A percentile compares a stretch with the other conserved stretches of the same genome.
These are phyloP conservation scores for Yamadazyma sp. DNA, from an alignment of 1,139 yeast species.

Conservation along the genomic window DNA sequence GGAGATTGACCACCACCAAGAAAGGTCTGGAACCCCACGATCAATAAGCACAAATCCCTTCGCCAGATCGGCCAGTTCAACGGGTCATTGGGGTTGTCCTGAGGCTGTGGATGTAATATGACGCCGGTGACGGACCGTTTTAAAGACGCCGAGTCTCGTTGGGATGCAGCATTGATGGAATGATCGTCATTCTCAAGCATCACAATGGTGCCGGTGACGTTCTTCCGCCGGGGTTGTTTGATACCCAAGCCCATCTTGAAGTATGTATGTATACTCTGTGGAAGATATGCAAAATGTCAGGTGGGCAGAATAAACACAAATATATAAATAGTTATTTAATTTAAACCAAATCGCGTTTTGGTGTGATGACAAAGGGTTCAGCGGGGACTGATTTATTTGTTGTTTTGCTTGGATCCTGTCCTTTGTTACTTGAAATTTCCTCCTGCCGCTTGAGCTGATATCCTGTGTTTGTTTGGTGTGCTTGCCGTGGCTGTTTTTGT, in stretches of 20 bases:
- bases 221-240: slow-evolving; percentile 36
- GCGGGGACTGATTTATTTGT: too few relatives aligned
- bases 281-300: too few relatives aligned
- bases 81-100: slow-evolving; percentile 75
- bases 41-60: slow-evolving; percentile 52
- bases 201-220: slow-evolving; percentile 49
- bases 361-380: not conserved
- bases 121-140: slow-evolving; percentile 53
- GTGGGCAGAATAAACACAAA: too few relatives aligned
- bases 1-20: slow-evolving; percentile 67
- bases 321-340: too few relatives aligned
- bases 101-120: slow-evolving; percentile 72
- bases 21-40: slow-evolving; percentile 59
- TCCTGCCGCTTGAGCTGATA: too few relatives aligned
- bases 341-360: not conserved
- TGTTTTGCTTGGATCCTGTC: too few relatives aligned
- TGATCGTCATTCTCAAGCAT: slow-evolving; percentile 31
- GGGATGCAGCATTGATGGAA: slow-evolving; percentile 10
- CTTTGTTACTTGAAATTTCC: too few relatives aligned
- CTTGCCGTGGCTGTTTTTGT: too few relatives aligned
- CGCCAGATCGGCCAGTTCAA: slow-evolving; percentile 69
- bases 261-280: too few relatives aligned
- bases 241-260: slow-evolving; percentile 30
- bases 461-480: too few relatives aligned
- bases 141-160: slow-evolving; percentile 19